Conservation (phyloP, 2,329 filamentous ascomycete species). For the Monascus ruber region DNA sequence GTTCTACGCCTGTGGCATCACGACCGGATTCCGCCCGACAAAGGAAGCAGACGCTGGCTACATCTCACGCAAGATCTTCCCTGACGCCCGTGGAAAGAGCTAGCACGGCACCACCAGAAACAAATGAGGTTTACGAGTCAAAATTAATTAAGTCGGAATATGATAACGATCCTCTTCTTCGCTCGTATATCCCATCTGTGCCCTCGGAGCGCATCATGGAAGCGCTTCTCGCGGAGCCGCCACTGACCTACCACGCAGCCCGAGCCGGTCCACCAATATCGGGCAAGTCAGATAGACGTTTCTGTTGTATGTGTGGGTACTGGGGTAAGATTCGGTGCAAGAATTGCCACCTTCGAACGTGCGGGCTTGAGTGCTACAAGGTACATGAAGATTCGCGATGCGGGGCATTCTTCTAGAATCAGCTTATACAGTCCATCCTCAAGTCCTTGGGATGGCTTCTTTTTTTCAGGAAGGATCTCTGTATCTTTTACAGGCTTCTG, state of each 20-base stretch:
- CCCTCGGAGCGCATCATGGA: slow-evolving; percentile 37
- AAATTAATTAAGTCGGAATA: slow-evolving; percentile 24
- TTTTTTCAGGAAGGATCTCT: too few relatives aligned
- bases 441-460: too few relatives aligned
- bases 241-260: slow-evolving; percentile 36
- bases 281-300: slow-evolving; percentile 26
- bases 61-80: not conserved
- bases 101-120: slow-evolving; percentile 3
- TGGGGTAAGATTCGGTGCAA: slow-evolving; percentile 40
- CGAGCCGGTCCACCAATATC: slow-evolving; percentile 25
- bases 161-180: slow-evolving; percentile 32
- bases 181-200: slow-evolving; percentile 29
- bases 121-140: slow-evolving; percentile 5
- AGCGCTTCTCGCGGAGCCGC: slow-evolving; percentile 34
- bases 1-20: slow-evolving; percentile 14
- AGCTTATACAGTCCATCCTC: too few relatives aligned
- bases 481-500: too few relatives aligned
- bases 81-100: not conserved
- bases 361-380: slow-evolving; percentile 37
- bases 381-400: slow-evolving; percentile 38
- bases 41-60: slow-evolving; percentile 10
- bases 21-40: slow-evolving; percentile 4
- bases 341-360: slow-evolving; percentile 36
- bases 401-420: slow-evolving; percentile 27
- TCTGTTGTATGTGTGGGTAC: slow-evolving; percentile 40